Percentiles rank a stretch among this genome's conserved stretches.
Conservation (phyloP, 495 filamentous ascomycete species). For the Aspergillus leporis region DNA sequence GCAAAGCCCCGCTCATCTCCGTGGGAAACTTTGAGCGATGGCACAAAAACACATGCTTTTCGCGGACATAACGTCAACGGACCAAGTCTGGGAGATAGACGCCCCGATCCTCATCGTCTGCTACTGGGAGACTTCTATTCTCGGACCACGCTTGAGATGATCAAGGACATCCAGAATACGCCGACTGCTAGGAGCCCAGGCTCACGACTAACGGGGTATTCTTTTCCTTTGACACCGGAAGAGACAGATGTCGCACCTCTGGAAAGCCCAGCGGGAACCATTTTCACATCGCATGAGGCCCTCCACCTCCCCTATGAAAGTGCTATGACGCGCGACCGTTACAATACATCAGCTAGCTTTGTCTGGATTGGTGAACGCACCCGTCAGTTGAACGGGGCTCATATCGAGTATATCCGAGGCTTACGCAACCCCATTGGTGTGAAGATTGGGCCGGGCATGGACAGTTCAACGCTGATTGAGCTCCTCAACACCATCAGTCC, state of each 20-base stretch:
- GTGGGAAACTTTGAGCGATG: slow-evolving; percentile 8
- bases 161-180: background rate
- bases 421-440: slow-evolving; percentile 10
- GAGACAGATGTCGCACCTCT: background rate
- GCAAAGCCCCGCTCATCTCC: slow-evolving; percentile 13
- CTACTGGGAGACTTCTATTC: slow-evolving; percentile 12
- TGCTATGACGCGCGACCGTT: slow-evolving; percentile 4
- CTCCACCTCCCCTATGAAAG: slow-evolving; percentile 12
- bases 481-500: slow-evolving; percentile 6
- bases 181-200: background rate
- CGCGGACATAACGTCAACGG: slow-evolving; percentile 13
- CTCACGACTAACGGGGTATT: background rate
- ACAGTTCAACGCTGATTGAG: background rate
- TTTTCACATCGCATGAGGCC: slow-evolving; percentile 12
- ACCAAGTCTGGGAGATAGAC: background rate
- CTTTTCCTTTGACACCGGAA: background rate
- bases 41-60: slow-evolving; percentile 7
- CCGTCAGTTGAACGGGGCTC: slow-evolving; percentile 9
- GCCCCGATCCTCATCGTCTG: slow-evolving; percentile 4
- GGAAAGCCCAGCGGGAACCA: background rate
- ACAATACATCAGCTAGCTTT: slow-evolving; percentile 9
- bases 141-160: background rate
- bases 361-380: slow-evolving; percentile 14
- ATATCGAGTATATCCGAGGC: slow-evolving; percentile 11
- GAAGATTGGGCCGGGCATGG: slow-evolving; percentile 6